A percentile compares a stretch with the other conserved stretches of the same genome.
These are phyloP conservation scores for Arabidopsis suecica DNA, from an alignment of 345 rosid genomes.

Conservation along the genomic window DNA sequence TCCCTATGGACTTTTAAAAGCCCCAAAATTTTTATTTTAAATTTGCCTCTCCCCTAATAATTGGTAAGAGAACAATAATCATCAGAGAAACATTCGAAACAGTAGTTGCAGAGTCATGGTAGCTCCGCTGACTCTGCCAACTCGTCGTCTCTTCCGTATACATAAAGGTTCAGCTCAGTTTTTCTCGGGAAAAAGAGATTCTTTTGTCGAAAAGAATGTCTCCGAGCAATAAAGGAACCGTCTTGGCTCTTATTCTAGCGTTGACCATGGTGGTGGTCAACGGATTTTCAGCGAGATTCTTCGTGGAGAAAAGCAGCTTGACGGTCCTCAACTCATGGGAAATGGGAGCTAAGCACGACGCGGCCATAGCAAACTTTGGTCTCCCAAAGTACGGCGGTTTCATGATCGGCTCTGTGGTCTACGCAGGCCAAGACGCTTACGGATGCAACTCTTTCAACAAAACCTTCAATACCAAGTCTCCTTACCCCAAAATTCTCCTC, in stretches of 20 bases:
- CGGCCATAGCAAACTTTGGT: constrained; percentile 86
- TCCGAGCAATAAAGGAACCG: constrained; percentile 11
- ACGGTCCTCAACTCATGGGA: constrained; percentile 62
- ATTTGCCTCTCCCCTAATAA: constrained; percentile 7
- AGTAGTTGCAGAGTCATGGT: constrained; percentile 49
- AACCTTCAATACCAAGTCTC: constrained; percentile 57
- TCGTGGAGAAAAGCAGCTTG: constrained; percentile 81
- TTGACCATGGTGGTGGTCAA: constrained; percentile 31
- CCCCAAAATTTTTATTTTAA: background rate
- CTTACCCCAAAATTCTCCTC: constrained; percentile 69
- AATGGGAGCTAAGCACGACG: constrained; percentile 62
- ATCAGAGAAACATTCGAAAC: constrained; percentile 7
- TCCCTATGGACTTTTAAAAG: background rate
- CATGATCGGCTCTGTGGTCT: constrained; percentile 74
- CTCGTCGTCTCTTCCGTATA: constrained; percentile 35
- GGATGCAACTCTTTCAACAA: constrained; percentile 68
- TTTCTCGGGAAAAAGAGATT: background rate
- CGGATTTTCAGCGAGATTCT: constrained; percentile 55
- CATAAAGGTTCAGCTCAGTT: constrained; percentile 51
- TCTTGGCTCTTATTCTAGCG: constrained; percentile 43
- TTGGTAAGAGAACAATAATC: background rate
- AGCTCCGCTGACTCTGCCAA: constrained; percentile 57
- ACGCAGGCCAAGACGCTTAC: constrained; percentile 57
- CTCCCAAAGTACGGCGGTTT: constrained; percentile 75
- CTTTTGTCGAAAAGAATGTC: constrained; percentile 32